A percentile compares a stretch with the other conserved stretches of the same genome.
These are phyloP conservation scores for Sphaerobolus stellatus DNA, from an alignment of 1,284 basidiomycete species.

Conservation along the genomic window DNA sequence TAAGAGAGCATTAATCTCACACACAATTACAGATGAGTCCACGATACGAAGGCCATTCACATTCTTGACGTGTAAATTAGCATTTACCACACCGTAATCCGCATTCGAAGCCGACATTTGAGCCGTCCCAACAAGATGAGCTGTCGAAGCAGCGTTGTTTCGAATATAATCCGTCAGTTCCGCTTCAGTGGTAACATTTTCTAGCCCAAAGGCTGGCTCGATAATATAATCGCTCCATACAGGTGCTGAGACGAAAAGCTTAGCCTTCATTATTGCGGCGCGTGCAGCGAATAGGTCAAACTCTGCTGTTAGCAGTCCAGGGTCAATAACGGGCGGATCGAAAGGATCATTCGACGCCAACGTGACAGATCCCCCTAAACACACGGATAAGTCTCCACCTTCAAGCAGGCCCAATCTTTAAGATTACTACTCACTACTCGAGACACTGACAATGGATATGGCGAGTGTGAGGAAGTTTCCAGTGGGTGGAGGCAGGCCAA, in stretches of 20 bases:
- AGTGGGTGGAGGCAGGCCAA: slow-evolving; percentile 7
- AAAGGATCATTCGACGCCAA: slow-evolving; percentile 39
- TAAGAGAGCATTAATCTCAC: not conserved
- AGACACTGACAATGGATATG: slow-evolving; percentile 22
- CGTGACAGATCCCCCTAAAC: slow-evolving; percentile 39
- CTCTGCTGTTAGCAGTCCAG: slow-evolving; percentile 40
- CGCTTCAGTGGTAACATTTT: not conserved
- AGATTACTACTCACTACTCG: slow-evolving; percentile 16
- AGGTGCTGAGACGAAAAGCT: slow-evolving; percentile 31
- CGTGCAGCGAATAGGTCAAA: slow-evolving; percentile 38
- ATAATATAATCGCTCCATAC: slow-evolving; percentile 37
- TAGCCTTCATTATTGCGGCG: slow-evolving; percentile 31
- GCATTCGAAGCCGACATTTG: slow-evolving; percentile 19
- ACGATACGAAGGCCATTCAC: slow-evolving; percentile 21
- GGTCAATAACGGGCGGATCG: slow-evolving; percentile 44
- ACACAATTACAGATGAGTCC: slow-evolving; percentile 8
- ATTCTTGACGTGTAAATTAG: slow-evolving; percentile 20
- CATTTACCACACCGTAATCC: slow-evolving; percentile 19
- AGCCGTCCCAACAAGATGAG: slow-evolving; percentile 8
- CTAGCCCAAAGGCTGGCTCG: slow-evolving; percentile 9
- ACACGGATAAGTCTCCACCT: slow-evolving; percentile 11
- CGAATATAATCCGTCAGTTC: not conserved
- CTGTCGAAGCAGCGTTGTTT: not conserved
- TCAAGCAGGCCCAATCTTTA: not conserved
- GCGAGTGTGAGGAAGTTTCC: slow-evolving; percentile 24